Percentiles rank a stretch among this genome's conserved stretches.
Conservation (phyloP, 2,329 filamentous ascomycete species). For the Talaromyces sp. region DNA sequence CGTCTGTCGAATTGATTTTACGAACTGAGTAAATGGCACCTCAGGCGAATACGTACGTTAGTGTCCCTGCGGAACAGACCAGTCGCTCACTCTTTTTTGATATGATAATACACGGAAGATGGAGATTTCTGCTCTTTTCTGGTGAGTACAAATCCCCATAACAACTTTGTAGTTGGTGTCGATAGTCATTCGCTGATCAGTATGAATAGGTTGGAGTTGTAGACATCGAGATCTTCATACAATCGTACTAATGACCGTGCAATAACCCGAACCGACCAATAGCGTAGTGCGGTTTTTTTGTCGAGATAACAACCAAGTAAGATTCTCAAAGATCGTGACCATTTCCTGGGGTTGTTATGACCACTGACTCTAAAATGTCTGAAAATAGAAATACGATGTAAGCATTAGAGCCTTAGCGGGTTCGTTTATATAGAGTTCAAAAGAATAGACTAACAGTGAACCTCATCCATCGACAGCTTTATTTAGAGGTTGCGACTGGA, state of each 20-base stretch:
- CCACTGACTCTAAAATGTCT: neutral
- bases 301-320: neutral
- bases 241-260: neutral
- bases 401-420: neutral
- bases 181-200: neutral
- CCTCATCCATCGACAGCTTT: neutral
- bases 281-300: constrained; percentile 3
- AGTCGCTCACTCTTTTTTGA: neutral
- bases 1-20: constrained; percentile 1
- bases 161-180: neutral
- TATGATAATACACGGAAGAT: constrained; percentile 3
- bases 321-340: neutral
- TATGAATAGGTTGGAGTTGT: neutral
- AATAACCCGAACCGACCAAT: neutral
- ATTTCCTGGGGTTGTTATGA: neutral
- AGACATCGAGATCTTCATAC: neutral
- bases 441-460: neutral
- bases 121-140: constrained; percentile 6
- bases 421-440: neutral
- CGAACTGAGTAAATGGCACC: neutral
- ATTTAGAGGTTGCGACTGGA: neutral
- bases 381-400: constrained; percentile 1
- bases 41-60: neutral
- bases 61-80: neutral
- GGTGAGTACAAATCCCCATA: neutral